Evolutionary conservation across 208 protist genomes (phyloP).

Genomic region (Leishmania major): DNA sequence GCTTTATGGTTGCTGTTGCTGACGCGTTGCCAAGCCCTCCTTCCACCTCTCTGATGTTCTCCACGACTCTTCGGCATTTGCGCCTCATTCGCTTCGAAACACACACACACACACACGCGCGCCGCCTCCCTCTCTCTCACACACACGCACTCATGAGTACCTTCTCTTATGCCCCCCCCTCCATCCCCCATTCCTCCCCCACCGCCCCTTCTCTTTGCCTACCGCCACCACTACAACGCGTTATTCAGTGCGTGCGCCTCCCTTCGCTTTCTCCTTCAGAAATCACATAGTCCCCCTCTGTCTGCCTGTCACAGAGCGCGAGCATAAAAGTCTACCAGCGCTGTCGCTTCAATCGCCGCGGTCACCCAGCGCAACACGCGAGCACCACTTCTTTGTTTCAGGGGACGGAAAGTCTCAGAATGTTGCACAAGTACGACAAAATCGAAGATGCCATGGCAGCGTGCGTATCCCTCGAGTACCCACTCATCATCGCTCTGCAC

Average conservation of each 20-base stretch:
- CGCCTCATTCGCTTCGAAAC: not conserved
- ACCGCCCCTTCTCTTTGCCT: not conserved
- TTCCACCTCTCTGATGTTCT: not conserved
- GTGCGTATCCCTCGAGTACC: constrained; percentile 32
- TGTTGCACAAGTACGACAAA: constrained; percentile 43
- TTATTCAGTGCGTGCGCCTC: not conserved
- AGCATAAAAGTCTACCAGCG: not conserved
- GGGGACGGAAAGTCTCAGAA: not conserved
- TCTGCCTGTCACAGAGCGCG: not conserved
- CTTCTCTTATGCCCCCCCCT: not conserved
- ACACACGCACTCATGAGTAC: not conserved
- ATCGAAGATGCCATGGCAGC: constrained; percentile 53
- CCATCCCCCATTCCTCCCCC: not conserved
- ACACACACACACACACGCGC: not conserved
- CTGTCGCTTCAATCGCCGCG: not conserved
- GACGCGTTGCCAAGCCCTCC: not conserved
- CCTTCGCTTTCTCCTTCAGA: not conserved
- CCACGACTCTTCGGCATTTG: not conserved
- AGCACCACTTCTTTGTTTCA: not conserved
- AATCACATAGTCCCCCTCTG: not conserved
- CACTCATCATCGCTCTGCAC: constrained; percentile 42
- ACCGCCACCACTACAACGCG: not conserved
- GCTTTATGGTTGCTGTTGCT: not conserved
- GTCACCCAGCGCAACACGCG: not conserved
- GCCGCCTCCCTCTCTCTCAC: not conserved